phyloP scores from a whole-genome alignment of 495 filamentous ascomycete species.

The Podospora bellae-mahoneyi region DNA sequence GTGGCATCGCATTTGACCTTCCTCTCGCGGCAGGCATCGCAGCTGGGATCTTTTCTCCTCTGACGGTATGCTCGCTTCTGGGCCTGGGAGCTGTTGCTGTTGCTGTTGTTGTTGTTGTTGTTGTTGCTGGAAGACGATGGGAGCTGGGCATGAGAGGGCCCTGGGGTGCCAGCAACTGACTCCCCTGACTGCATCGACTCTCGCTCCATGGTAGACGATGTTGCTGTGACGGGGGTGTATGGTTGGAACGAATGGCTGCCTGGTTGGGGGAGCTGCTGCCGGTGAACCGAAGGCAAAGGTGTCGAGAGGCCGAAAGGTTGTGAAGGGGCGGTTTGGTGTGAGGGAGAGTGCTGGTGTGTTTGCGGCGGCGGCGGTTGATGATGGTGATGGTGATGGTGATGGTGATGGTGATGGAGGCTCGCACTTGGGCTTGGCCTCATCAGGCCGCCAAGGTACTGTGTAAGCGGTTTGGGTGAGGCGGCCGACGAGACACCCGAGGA shows the following conservation, averaged over 20 bases:
- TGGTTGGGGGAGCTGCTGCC: slow-evolving; percentile 17
- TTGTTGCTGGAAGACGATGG: slow-evolving; percentile 27
- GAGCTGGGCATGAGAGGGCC: slow-evolving; percentile 42
- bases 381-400: neutral
- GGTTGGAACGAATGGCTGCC: slow-evolving; percentile 36
- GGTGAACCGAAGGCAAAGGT: slow-evolving; percentile 37
- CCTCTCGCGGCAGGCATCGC: slow-evolving; percentile 93
- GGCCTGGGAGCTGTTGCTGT: slow-evolving; percentile 42
- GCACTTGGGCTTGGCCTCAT: slow-evolving; percentile 40
- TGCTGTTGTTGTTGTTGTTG: slow-evolving; percentile 17
- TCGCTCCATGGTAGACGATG: slow-evolving; percentile 48
- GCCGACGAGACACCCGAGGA: slow-evolving; percentile 55
- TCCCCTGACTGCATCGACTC: slow-evolving; percentile 53
- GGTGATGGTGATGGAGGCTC: slow-evolving; percentile 19
- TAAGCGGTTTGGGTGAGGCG: slow-evolving; percentile 48
- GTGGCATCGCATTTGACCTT: slow-evolving; percentile 99
- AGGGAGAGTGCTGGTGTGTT: neutral
- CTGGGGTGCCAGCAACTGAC: slow-evolving; percentile 50
- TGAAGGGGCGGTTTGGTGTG: slow-evolving; percentile 31
- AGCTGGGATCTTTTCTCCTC: slow-evolving; percentile 92
- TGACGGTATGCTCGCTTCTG: slow-evolving; percentile 96
- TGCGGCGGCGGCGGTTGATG: neutral
- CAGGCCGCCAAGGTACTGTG: slow-evolving; percentile 45
- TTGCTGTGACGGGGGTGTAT: slow-evolving; percentile 46
- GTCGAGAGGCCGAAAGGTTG: slow-evolving; percentile 47